phyloP scores from a whole-genome alignment of 2,329 filamentous ascomycete species.

The Xylaria multiplex region DNA sequence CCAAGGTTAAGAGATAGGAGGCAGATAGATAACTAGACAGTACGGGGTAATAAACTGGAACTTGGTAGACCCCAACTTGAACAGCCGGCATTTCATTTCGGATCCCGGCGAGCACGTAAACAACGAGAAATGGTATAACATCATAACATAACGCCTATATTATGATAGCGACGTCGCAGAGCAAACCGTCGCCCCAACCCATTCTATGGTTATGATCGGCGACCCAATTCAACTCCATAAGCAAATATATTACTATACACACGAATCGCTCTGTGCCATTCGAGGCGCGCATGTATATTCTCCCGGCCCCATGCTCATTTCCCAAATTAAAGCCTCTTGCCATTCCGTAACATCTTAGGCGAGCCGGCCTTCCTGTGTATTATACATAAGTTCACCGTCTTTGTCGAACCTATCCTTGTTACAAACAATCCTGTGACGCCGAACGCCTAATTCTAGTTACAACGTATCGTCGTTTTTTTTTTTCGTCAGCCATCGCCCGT shows the following conservation, averaged over 20 bases:
- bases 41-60: background rate
- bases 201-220: background rate
- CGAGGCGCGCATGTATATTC: background rate
- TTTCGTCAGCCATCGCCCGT: slow-evolving; percentile 25
- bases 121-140: background rate
- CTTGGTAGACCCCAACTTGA: background rate
- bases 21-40: too few relatives aligned
- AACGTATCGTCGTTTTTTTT: slow-evolving; percentile 16
- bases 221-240: slow-evolving; percentile 7
- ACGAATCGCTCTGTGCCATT: background rate
- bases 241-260: slow-evolving; percentile 1
- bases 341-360: background rate
- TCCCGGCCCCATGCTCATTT: background rate
- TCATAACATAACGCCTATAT: slow-evolving; percentile 2
- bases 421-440: slow-evolving; percentile 19
- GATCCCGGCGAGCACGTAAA: too few relatives aligned
- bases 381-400: slow-evolving; percentile 14
- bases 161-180: slow-evolving; percentile 2
- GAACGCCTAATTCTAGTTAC: slow-evolving; percentile 22
- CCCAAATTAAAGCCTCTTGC: background rate
- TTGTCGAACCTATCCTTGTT: slow-evolving; percentile 7
- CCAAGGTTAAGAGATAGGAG: too few relatives aligned
- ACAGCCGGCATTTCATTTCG: too few relatives aligned
- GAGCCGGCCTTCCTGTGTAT: background rate
- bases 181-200: slow-evolving; percentile 12